These are phyloP conservation scores for Talaromyces piceae DNA, from an alignment of 2,329 filamentous ascomycete genomes.

Conservation along the genomic window DNA sequence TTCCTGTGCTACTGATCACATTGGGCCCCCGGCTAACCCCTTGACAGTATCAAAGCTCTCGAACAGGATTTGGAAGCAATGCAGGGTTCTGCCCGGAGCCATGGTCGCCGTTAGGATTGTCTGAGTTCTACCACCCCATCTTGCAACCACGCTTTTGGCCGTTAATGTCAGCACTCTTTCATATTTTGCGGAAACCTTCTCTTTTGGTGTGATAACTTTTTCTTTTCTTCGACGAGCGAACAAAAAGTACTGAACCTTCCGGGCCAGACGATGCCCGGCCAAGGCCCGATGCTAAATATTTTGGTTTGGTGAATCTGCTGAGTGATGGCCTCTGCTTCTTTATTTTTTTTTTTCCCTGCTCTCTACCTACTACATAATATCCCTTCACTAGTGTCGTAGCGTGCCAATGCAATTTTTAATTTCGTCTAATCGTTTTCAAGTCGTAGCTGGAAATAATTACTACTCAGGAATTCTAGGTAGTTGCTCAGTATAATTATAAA, in stretches of 20 bases:
- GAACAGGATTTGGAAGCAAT: slow-evolving; percentile 89
- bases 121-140: slow-evolving; percentile 4
- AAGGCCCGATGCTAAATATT: slow-evolving; percentile 22
- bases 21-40: slow-evolving; percentile 20
- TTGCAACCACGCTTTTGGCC: slow-evolving; percentile 9
- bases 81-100: slow-evolving; percentile 86
- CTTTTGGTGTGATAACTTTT: slow-evolving; percentile 25
- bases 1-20: not conserved
- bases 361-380: slow-evolving; percentile 39
- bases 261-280: slow-evolving; percentile 6
- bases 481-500: no score
- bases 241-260: slow-evolving; percentile 18
- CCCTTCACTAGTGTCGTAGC: slow-evolving; percentile 32
- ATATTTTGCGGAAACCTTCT: slow-evolving; percentile 29
- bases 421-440: not conserved
- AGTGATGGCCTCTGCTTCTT: slow-evolving; percentile 30
- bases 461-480: no score
- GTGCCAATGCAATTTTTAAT: slow-evolving; percentile 35
- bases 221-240: slow-evolving; percentile 22
- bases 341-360: no score
- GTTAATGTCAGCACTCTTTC: slow-evolving; percentile 17
- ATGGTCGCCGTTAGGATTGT: slow-evolving; percentile 73
- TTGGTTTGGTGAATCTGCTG: slow-evolving; percentile 30
- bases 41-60: slow-evolving; percentile 42
- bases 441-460: no score